Evolutionary conservation across 345 rosid genomes (phyloP).

Genomic region (Corchorus olitorius): DNA sequence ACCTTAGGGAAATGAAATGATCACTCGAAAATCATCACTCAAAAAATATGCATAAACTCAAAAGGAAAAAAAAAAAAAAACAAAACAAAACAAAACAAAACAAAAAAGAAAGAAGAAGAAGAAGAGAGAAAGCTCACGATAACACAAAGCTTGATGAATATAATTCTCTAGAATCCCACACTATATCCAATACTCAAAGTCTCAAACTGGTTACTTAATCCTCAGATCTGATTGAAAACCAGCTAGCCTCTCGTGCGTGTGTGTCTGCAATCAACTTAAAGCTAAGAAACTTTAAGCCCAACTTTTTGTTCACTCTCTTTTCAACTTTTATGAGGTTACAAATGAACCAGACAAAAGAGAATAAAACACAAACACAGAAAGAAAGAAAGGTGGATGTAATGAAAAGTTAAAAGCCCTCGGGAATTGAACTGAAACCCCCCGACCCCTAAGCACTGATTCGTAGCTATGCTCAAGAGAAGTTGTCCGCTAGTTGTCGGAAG

Average conservation of each 20-base stretch:
- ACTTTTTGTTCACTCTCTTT: constrained; percentile 8
- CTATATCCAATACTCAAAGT: neutral
- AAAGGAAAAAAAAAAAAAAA: neutral
- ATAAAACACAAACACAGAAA: constrained; percentile 20
- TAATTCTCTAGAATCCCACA: constrained; percentile 14
- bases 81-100: constrained; percentile 13
- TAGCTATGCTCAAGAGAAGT: constrained; percentile 11
- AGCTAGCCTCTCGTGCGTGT: constrained; percentile 1
- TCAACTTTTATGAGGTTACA: constrained; percentile 18
- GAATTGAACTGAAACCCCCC: constrained; percentile 46
- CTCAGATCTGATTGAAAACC: constrained; percentile 36
- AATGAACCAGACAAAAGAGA: constrained; percentile 37
- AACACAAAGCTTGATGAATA: constrained; percentile 26
- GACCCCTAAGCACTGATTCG: neutral
- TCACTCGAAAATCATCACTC: neutral
- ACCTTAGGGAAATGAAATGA: constrained; percentile 4
- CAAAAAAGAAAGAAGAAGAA: constrained; percentile 20
- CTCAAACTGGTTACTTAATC: constrained; percentile 14
- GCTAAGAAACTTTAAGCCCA: constrained; percentile 8
- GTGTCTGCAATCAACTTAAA: neutral
- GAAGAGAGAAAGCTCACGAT: constrained; percentile 17
- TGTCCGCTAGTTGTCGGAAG: constrained; percentile 27
- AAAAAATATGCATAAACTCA: neutral
- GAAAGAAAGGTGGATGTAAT: constrained; percentile 20
- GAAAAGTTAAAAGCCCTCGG: constrained; percentile 53